These are phyloP conservation scores for Trypanosoma caninum DNA, from an alignment of 208 protist species.

Conservation along the genomic window DNA sequence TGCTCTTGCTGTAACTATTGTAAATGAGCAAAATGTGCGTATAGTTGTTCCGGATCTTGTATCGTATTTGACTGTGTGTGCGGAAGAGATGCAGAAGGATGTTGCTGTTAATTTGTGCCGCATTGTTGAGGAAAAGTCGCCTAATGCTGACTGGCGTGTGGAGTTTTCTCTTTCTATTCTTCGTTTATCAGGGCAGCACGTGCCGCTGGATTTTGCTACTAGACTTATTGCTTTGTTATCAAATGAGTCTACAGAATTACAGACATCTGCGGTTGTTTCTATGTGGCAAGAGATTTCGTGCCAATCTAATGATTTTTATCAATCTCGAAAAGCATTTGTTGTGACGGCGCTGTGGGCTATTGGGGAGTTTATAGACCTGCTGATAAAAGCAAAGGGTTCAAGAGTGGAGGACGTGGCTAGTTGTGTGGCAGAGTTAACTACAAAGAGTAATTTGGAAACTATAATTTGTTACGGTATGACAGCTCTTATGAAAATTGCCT, in stretches of 20 bases:
- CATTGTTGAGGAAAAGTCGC: slow-evolving; percentile 91
- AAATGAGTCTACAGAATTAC: slow-evolving; percentile 77
- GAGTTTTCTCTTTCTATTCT: slow-evolving; percentile 95
- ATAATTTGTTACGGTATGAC: slow-evolving; percentile 94
- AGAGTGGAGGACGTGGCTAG: slow-evolving; percentile 38
- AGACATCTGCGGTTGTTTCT: slow-evolving; percentile 81
- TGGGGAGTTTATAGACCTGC: slow-evolving; percentile 95
- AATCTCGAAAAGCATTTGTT: slow-evolving; percentile 87
- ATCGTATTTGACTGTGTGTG: slow-evolving; percentile 90
- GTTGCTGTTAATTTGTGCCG: slow-evolving; percentile 91
- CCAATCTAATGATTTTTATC: slow-evolving; percentile 70
- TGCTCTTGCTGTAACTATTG: slow-evolving; percentile 96
- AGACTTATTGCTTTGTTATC: slow-evolving; percentile 91
- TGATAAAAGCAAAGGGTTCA: slow-evolving; percentile 38
- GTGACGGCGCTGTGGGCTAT: slow-evolving; percentile 94
- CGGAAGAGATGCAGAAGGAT: slow-evolving; percentile 93
- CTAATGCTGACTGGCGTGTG: slow-evolving; percentile 95
- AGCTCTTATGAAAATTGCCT: slow-evolving; percentile 93
- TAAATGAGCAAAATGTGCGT: slow-evolving; percentile 93
- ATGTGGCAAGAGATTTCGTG: slow-evolving; percentile 88
- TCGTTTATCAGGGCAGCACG: slow-evolving; percentile 67
- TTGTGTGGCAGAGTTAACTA: slow-evolving; percentile 67
- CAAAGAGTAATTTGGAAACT: slow-evolving; percentile 52
- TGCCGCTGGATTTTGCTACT: slow-evolving; percentile 59
- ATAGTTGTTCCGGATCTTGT: slow-evolving; percentile 95